Percentiles rank a stretch among this genome's conserved stretches.
phyloP scores from a whole-genome alignment of 1,139 yeast genomes.

The Suhomyces choctaworum region DNA sequence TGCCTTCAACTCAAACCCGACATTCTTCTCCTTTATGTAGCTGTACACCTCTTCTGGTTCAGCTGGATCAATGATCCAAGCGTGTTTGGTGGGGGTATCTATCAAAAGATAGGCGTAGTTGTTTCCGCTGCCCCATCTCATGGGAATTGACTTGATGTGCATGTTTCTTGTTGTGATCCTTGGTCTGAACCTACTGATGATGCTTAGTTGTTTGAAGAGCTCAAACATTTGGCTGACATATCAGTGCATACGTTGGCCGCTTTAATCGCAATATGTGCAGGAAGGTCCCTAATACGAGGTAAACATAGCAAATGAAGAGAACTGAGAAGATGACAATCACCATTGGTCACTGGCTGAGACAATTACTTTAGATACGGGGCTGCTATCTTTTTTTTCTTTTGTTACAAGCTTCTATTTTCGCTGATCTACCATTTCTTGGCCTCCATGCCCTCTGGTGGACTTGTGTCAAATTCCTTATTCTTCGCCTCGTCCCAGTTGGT shows the following conservation, averaged over 20 bases:
- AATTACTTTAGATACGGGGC: no score
- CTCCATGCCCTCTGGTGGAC: slow-evolving; percentile 76
- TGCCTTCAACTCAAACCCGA: slow-evolving; percentile 53
- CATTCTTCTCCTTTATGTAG: slow-evolving; percentile 27
- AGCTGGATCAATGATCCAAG: slow-evolving; percentile 94
- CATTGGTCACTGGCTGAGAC: no score
- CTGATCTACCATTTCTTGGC: slow-evolving; percentile 46
- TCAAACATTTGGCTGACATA: no score
- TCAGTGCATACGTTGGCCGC: no score
- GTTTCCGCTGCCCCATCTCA: slow-evolving; percentile 95
- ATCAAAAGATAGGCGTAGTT: slow-evolving; percentile 81
- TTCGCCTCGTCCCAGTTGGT: slow-evolving; percentile 95
- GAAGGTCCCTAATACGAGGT: no score
- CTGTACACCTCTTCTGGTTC: slow-evolving; percentile 59
- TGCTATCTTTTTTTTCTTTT: no score
- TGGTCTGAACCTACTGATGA: background rate
- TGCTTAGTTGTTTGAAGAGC: no score
- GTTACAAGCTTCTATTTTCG: no score
- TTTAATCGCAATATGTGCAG: no score
- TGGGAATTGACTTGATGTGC: slow-evolving; percentile 81
- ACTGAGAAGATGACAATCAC: no score
- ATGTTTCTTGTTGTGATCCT: slow-evolving; percentile 61
- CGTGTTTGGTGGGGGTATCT: slow-evolving; percentile 63
- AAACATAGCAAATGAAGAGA: no score
- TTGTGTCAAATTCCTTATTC: slow-evolving; percentile 61